Percentiles rank a stretch among this genome's conserved stretches.
Conservation (phyloP, 2,329 filamentous ascomycete genomes). For the Beauveria caledonica region DNA sequence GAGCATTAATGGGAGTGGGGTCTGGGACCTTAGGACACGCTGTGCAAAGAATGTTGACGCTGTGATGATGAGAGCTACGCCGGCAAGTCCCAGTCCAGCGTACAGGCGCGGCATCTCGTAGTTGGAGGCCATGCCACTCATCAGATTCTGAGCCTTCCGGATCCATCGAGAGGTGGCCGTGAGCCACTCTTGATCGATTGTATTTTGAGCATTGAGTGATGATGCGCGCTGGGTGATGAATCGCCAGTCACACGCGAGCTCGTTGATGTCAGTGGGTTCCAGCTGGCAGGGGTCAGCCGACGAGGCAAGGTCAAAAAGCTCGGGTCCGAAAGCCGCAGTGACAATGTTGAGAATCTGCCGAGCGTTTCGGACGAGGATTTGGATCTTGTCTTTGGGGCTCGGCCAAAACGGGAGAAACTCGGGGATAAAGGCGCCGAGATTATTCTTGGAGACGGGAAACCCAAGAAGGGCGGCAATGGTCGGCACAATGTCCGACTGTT, state of each 20-base stretch:
- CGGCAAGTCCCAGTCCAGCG: constrained; percentile 33
- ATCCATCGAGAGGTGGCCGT: constrained; percentile 52
- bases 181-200: constrained; percentile 33
- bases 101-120: constrained; percentile 65
- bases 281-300: constrained; percentile 30
- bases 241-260: constrained; percentile 63
- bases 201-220: constrained; percentile 15
- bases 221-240: constrained; percentile 21
- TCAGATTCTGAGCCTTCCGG: constrained; percentile 61
- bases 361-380: constrained; percentile 70
- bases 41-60: not conserved
- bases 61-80: constrained; percentile 32
- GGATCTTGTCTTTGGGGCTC: constrained; percentile 42
- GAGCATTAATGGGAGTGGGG: constrained; percentile 33
- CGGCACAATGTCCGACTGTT: constrained; percentile 90
- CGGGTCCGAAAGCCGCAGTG: constrained; percentile 56
- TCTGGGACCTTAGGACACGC: not conserved
- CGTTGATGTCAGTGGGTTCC: constrained; percentile 36
- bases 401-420: constrained; percentile 73
- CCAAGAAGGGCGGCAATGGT: constrained; percentile 81
- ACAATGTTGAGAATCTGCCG: constrained; percentile 73
- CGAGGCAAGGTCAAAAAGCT: constrained; percentile 31
- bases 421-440: constrained; percentile 75
- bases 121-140: constrained; percentile 88
- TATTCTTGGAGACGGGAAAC: constrained; percentile 83